These are phyloP conservation scores for Podaxis sp. DNA, from an alignment of 768 basidiomycete species.

Conservation along the genomic window DNA sequence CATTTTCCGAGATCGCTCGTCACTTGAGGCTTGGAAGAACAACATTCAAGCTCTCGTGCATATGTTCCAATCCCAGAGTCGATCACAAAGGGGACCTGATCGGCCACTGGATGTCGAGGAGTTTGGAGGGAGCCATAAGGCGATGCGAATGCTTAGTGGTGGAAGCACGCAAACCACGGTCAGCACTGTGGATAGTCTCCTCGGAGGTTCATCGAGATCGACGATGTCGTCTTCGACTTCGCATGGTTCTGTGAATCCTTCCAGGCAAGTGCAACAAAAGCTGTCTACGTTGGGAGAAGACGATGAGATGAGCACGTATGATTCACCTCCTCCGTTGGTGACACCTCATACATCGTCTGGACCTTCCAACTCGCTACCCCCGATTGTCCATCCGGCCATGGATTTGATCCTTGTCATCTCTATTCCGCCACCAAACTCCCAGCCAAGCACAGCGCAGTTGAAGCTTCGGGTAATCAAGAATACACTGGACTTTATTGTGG, in stretches of 20 bases:
- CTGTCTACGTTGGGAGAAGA: conserved; percentile 71
- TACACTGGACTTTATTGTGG: conserved; percentile 84
- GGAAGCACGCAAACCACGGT: conserved; percentile 68
- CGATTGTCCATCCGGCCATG: conserved; percentile 82
- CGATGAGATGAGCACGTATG: conserved; percentile 62
- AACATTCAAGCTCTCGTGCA: conserved; percentile 80
- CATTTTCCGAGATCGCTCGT: conserved; percentile 88
- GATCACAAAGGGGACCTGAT: conserved; percentile 30
- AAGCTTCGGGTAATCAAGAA: conserved; percentile 88
- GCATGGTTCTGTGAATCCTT: conserved; percentile 51
- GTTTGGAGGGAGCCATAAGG: conserved; percentile 76
- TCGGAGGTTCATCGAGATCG: conserved; percentile 66
- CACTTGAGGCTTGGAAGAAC: conserved; percentile 85
- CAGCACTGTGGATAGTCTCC: conserved; percentile 67
- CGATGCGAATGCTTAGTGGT: conserved; percentile 70
- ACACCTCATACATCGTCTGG: conserved; percentile 73
- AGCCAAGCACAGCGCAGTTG: conserved; percentile 77
- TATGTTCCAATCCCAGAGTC: conserved; percentile 61
- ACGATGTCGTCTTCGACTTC: conserved; percentile 77
- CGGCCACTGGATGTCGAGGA: conserved; percentile 65
- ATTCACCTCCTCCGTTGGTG: conserved; percentile 55
- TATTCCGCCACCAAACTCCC: conserved; percentile 70
- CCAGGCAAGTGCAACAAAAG: conserved; percentile 42
- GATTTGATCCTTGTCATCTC: conserved; percentile 94
- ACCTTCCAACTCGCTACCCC: conserved; percentile 77